Evolutionary conservation across 2,329 filamentous ascomycete genomes (phyloP).

Genomic region (Botryotinia calthae): DNA sequence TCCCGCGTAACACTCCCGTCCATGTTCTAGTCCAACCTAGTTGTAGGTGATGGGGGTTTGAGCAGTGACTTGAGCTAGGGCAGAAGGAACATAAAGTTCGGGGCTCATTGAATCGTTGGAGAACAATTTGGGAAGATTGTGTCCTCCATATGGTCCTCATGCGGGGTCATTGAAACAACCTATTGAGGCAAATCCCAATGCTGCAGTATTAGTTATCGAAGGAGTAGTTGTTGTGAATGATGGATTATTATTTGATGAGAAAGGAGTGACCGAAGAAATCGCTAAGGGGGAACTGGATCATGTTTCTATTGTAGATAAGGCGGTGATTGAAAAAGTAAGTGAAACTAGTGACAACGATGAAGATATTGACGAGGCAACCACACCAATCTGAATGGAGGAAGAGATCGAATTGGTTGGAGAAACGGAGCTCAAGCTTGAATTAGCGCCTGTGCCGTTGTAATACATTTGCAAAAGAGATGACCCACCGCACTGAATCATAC

Average conservation of each 20-base stretch:
- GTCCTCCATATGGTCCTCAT: constrained; percentile 28
- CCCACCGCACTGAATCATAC: constrained; percentile 27
- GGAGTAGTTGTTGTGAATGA: constrained; percentile 17
- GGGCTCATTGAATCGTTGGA: constrained; percentile 39
- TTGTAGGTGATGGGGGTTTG: constrained; percentile 34
- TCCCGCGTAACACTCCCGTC: constrained; percentile 40
- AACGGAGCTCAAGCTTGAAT: constrained; percentile 13
- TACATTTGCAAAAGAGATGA: constrained; percentile 30
- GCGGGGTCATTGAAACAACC: constrained; percentile 38
- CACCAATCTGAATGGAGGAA: neutral
- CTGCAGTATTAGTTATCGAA: constrained; percentile 23
- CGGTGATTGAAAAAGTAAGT: neutral
- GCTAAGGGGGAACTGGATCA: neutral
- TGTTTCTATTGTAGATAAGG: neutral
- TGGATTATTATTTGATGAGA: neutral
- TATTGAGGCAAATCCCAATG: constrained; percentile 35
- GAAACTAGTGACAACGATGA: neutral
- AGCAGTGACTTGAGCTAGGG: constrained; percentile 34
- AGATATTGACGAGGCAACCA: neutral
- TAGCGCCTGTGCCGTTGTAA: constrained; percentile 4
- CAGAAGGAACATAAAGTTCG: constrained; percentile 40
- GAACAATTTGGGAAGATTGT: constrained; percentile 39
- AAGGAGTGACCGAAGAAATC: constrained; percentile 2
- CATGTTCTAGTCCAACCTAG: constrained; percentile 40
- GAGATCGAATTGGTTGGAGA: neutral